A percentile compares a stretch with the other conserved stretches of the same genome.
Evolutionary conservation across 2,329 filamentous ascomycete genomes (phyloP).

Genomic region (Talaromyces sp.): DNA sequence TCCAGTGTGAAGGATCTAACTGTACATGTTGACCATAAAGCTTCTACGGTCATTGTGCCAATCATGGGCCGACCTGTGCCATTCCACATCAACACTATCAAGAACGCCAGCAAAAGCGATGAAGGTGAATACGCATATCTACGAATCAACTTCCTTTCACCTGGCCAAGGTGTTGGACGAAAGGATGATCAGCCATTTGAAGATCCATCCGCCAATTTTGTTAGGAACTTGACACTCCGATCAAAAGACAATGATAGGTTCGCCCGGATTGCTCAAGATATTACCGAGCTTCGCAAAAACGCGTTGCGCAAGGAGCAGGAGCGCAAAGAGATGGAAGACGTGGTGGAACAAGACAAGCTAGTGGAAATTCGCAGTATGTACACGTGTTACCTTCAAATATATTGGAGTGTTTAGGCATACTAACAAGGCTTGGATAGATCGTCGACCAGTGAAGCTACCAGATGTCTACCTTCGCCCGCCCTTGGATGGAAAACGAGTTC

Average conservation of each 20-base stretch:
- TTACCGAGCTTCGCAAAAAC: conserved; percentile 93
- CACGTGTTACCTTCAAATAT: background rate
- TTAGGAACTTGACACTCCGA: conserved; percentile 89
- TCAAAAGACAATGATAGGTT: conserved; percentile 86
- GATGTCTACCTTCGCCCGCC: conserved; percentile 94
- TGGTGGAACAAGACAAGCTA: conserved; percentile 97
- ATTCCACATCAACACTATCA: conserved; percentile 97
- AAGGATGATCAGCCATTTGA: conserved; percentile 98
- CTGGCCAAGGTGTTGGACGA: conserved; percentile 91
- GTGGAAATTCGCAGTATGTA: conserved; percentile 82
- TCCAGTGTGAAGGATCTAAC: conserved; percentile 74
- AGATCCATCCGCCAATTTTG: conserved; percentile 90
- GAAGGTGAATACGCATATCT: conserved; percentile 92
- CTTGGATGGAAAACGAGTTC: conserved; percentile 93
- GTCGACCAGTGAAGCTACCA: conserved; percentile 81
- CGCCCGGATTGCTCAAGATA: conserved; percentile 84
- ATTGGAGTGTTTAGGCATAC: background rate
- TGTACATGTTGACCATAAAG: conserved; percentile 87
- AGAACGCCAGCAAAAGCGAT: conserved; percentile 96
- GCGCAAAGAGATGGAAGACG: conserved; percentile 99
- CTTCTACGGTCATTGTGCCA: conserved; percentile 81
- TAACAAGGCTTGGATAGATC: conserved; percentile 52
- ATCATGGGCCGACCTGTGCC: conserved; percentile 97
- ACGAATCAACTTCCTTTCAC: conserved; percentile 94
- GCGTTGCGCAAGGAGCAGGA: conserved; percentile 89